phyloP scores from a whole-genome alignment of 148 eudicot species.

The Fallopia convolvulus region DNA sequence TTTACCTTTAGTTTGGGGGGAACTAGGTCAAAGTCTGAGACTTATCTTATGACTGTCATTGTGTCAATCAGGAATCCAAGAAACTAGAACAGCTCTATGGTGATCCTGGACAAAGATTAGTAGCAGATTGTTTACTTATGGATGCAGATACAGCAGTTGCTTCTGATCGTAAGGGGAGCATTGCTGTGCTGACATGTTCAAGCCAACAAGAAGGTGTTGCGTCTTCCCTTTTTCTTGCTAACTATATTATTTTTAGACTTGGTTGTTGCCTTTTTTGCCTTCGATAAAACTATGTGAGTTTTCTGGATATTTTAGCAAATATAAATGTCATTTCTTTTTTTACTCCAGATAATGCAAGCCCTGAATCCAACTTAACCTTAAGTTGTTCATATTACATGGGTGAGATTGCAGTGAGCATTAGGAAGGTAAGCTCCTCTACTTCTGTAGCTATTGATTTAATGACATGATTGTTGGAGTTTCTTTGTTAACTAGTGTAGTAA shows the following conservation, averaged over 20 bases:
- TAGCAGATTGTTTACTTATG: slow-evolving; percentile 84
- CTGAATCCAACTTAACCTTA: slow-evolving; percentile 68
- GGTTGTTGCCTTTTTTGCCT: neutral
- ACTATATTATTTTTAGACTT: neutral
- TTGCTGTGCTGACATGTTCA: slow-evolving; percentile 66
- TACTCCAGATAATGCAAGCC: slow-evolving; percentile 68
- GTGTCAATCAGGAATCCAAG: slow-evolving; percentile 47
- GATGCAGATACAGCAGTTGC: slow-evolving; percentile 75
- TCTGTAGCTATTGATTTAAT: neutral
- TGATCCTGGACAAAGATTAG: slow-evolving; percentile 91
- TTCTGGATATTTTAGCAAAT: neutral
- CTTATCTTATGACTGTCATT: neutral
- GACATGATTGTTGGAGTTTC: neutral
- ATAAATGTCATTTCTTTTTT: neutral
- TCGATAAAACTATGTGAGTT: neutral
- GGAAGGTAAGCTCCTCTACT: slow-evolving; percentile 45
- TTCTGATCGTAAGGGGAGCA: slow-evolving; percentile 85
- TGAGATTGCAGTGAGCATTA: slow-evolving; percentile 80
- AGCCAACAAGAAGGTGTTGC: slow-evolving; percentile 52
- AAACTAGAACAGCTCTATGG: slow-evolving; percentile 76
- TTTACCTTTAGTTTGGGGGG: neutral
- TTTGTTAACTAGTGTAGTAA: neutral
- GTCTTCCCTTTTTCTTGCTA: neutral
- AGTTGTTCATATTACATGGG: slow-evolving; percentile 86
- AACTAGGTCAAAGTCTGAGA: neutral